Conservation (phyloP, 2,329 filamentous ascomycete genomes). For the Trichoderma aggressivum region DNA sequence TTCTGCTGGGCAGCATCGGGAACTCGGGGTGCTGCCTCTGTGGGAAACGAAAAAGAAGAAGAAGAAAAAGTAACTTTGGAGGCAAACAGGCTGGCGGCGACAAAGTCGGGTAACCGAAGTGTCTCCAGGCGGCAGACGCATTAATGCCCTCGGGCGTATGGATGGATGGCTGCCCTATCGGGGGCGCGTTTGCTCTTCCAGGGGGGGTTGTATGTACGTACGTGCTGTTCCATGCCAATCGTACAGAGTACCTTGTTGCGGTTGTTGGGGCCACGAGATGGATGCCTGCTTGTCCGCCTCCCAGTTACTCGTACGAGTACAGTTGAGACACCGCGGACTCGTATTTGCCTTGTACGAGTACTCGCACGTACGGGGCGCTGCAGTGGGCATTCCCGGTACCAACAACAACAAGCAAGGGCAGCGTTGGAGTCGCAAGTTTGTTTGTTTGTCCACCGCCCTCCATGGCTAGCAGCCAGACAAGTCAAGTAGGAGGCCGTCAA, state of each 20-base stretch:
- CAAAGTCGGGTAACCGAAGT: neutral
- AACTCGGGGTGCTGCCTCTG: neutral
- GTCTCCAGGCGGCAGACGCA: slow-evolving; percentile 1
- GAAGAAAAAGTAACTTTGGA: neutral
- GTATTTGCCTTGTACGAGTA: neutral
- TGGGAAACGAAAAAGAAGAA: neutral
- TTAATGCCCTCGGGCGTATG: slow-evolving; percentile 13
- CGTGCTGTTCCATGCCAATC: neutral
- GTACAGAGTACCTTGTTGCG: neutral
- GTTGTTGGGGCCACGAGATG: slow-evolving; percentile 8
- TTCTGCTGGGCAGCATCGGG: slow-evolving; percentile 12
- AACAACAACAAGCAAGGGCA: neutral
- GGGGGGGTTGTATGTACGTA: neutral
- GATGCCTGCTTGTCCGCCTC: neutral
- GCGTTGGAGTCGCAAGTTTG: neutral
- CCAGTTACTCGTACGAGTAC: neutral
- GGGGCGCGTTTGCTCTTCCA: neutral
- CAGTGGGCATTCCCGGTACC: neutral
- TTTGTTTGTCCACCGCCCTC: neutral
- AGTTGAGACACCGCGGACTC: neutral
- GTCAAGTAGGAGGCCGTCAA: neutral
- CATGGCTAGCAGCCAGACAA: neutral
- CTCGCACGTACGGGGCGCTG: neutral
- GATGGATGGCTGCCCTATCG: neutral
- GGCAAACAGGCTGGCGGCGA: neutral